Evolutionary conservation across 805 yeast genomes (phyloP).

Genomic region (Yarrowia alimentaria): DNA sequence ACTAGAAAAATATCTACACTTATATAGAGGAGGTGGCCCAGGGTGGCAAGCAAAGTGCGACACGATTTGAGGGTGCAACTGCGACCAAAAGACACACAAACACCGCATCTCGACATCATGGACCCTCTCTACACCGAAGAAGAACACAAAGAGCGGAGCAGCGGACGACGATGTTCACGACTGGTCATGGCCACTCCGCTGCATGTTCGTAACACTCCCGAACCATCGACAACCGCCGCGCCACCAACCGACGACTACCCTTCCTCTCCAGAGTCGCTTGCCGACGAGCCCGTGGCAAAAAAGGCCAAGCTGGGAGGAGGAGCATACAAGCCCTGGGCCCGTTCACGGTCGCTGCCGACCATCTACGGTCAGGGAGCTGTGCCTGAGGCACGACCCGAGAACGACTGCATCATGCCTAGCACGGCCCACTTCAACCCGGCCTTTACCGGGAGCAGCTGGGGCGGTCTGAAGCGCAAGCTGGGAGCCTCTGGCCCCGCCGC

Average conservation of each 20-base stretch:
- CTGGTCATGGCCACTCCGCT: constrained; percentile 2
- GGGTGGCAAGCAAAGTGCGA: no score
- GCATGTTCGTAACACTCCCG: neutral
- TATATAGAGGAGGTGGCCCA: no score
- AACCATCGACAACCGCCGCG: constrained; percentile 3
- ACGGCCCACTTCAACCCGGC: constrained; percentile 11
- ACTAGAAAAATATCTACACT: no score
- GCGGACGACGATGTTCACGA: no score
- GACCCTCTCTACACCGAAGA: constrained; percentile 25
- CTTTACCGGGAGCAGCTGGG: constrained; percentile 2
- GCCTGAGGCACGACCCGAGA: no score
- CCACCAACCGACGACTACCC: constrained; percentile 8
- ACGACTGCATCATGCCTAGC: no score
- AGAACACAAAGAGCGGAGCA: no score
- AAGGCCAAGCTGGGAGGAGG: constrained; percentile 16
- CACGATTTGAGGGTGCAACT: no score
- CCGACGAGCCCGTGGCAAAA: no score
- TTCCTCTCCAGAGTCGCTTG: no score
- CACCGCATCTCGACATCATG: no score
- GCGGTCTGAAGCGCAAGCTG: constrained; percentile 9
- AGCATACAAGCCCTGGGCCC: constrained; percentile 10
- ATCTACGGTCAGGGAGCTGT: constrained; percentile 10
- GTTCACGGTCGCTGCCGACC: constrained; percentile 15
- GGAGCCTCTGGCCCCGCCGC: neutral
- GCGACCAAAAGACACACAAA: neutral